These are phyloP conservation scores for Hymenoscyphus scutula DNA, from an alignment of 2,329 filamentous ascomycete species.

Conservation along the genomic window DNA sequence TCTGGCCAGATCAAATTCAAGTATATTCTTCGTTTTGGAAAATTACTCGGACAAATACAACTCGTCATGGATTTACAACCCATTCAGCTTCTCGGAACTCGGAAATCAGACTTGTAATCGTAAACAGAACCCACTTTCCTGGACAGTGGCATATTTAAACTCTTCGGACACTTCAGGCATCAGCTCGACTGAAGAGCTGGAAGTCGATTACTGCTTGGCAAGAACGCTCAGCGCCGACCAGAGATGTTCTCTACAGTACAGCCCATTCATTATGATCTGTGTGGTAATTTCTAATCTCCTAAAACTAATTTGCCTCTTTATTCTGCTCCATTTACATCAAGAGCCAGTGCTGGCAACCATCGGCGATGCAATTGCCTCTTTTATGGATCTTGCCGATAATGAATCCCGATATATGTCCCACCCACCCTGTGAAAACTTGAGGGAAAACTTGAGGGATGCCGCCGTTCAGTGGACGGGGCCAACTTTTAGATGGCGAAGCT, in stretches of 20 bases:
- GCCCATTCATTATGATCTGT: conserved; percentile 22
- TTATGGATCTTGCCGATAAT: too few species aligned
- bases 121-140: conserved; percentile 19
- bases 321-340: conserved; percentile 10
- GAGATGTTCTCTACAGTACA: conserved; percentile 25
- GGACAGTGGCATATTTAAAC: conserved; percentile 20
- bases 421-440: too few species aligned
- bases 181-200: conserved; percentile 18
- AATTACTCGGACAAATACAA: too few species aligned
- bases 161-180: too few species aligned
- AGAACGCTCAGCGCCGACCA: conserved; percentile 11
- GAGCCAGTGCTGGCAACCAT: conserved; percentile 33
- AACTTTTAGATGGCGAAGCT: conserved; percentile 20
- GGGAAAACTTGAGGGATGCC: too few species aligned
- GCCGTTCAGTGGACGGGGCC: too few species aligned
- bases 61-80: neutral
- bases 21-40: neutral
- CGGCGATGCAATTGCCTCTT: conserved; percentile 40
- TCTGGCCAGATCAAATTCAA: neutral
- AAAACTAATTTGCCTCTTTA: conserved; percentile 21
- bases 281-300: conserved; percentile 20
- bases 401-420: too few species aligned
- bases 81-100: too few species aligned
- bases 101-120: too few species aligned
- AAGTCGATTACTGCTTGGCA: conserved; percentile 27